phyloP scores from a whole-genome alignment of 495 filamentous ascomycete species.

The Tuber indicum region DNA sequence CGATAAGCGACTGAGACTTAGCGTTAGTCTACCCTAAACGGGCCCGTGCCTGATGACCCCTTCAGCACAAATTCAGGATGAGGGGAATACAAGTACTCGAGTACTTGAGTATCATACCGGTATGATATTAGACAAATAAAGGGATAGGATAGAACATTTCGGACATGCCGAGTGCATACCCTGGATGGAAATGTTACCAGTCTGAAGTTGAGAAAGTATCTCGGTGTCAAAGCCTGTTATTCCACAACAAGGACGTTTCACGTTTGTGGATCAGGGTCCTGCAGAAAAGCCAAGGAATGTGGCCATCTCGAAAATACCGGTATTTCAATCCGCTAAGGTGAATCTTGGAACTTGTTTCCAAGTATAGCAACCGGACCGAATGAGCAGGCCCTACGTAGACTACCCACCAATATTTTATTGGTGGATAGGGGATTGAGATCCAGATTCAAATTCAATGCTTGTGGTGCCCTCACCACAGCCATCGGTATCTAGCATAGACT shows the following conservation, averaged over 20 bases:
- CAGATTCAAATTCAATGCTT: neutral
- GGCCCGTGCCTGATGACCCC: neutral
- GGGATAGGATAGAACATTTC: neutral
- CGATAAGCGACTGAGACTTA: neutral
- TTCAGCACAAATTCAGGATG: too few species aligned
- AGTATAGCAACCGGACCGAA: neutral
- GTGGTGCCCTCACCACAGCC: neutral
- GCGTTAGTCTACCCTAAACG: neutral
- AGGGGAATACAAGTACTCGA: too few species aligned
- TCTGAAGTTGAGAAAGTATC: neutral
- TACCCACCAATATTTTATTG: neutral
- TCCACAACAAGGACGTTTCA: neutral
- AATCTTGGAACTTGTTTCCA: neutral
- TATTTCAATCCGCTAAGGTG: neutral
- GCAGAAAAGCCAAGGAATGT: neutral
- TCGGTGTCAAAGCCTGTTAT: neutral
- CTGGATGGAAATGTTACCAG: neutral
- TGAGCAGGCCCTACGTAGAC: neutral
- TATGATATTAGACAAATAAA: neutral
- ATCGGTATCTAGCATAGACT: neutral
- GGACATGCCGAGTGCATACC: neutral
- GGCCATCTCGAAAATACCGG: neutral
- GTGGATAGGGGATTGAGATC: neutral
- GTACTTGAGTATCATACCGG: neutral
- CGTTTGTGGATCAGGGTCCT: neutral